phyloP scores from a whole-genome alignment of 2,329 filamentous ascomycete genomes.

The Coniochaeta ligniaria region DNA sequence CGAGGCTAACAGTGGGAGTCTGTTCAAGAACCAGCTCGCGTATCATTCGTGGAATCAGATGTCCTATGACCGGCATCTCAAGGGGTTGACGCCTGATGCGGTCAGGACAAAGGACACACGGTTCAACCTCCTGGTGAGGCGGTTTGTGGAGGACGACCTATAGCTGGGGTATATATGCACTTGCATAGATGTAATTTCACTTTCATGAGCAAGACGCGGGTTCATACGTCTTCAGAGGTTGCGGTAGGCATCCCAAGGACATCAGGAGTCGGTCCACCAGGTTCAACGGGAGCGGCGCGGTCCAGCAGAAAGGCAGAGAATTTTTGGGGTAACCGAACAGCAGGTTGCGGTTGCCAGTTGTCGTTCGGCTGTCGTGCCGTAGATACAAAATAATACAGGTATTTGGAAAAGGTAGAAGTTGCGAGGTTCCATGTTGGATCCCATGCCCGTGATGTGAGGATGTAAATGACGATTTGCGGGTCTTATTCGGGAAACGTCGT shows the following conservation, averaged over 20 bases:
- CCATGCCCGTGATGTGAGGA: too few relatives aligned
- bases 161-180: neutral
- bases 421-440: too few relatives aligned
- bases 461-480: too few relatives aligned
- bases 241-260: neutral
- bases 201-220: neutral
- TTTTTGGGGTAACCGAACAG: too few relatives aligned
- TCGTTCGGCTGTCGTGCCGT: too few relatives aligned
- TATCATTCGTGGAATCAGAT: conserved; percentile 32
- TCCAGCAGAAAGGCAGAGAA: neutral
- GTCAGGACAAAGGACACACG: conserved; percentile 25
- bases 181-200: neutral
- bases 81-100: conserved; percentile 21
- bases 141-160: conserved; percentile 15
- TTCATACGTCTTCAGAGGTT: neutral
- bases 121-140: conserved; percentile 28
- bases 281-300: neutral
- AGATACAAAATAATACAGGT: too few relatives aligned
- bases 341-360: too few relatives aligned
- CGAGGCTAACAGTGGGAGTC: conserved; percentile 21
- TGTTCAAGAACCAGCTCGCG: conserved; percentile 27
- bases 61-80: conserved; percentile 25
- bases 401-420: too few relatives aligned
- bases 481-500: too few relatives aligned
- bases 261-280: neutral